Percentiles rank a stretch among this genome's conserved stretches.
Evolutionary conservation across 2,329 filamentous ascomycete species (phyloP).

Genomic region (Epichloe sp.): DNA sequence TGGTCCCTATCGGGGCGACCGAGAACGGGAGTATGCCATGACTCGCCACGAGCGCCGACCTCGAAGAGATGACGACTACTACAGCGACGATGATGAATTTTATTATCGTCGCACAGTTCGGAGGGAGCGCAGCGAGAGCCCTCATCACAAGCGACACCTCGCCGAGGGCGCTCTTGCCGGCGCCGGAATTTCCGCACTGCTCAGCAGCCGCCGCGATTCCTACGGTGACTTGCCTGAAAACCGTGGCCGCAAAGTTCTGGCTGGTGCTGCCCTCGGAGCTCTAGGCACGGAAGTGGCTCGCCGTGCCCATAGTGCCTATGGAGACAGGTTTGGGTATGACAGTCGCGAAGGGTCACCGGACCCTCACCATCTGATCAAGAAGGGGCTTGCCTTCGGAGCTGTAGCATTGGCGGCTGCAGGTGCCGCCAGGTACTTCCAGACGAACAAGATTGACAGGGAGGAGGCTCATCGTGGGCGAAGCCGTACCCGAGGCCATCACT

Average conservation of each 20-base stretch:
- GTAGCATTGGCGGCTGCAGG: constrained; percentile 51
- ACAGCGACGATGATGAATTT: constrained; percentile 35
- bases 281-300: constrained; percentile 48
- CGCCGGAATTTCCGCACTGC: constrained; percentile 46
- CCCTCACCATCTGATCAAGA: constrained; percentile 39
- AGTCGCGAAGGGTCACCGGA: constrained; percentile 24
- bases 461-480: constrained; percentile 43
- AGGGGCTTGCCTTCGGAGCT: constrained; percentile 48
- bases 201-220: constrained; percentile 39
- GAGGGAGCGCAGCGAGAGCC: constrained; percentile 36
- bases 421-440: constrained; percentile 51
- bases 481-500: constrained; percentile 31
- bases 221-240: constrained; percentile 36
- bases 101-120: constrained; percentile 32
- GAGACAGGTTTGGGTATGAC: constrained; percentile 32
- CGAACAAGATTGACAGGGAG: constrained; percentile 46
- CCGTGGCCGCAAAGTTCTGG: constrained; percentile 44
- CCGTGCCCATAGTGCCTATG: constrained; percentile 48
- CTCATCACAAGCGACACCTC: constrained; percentile 44
- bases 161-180: constrained; percentile 53
- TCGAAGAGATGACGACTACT: constrained; percentile 29
- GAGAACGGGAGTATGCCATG: constrained; percentile 16
- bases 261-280: constrained; percentile 49
- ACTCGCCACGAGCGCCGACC: constrained; percentile 26
- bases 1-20: constrained; percentile 24